Evolutionary conservation across 106 monocot genomes (phyloP).

Genomic region (Dendrobium huoshanense): DNA sequence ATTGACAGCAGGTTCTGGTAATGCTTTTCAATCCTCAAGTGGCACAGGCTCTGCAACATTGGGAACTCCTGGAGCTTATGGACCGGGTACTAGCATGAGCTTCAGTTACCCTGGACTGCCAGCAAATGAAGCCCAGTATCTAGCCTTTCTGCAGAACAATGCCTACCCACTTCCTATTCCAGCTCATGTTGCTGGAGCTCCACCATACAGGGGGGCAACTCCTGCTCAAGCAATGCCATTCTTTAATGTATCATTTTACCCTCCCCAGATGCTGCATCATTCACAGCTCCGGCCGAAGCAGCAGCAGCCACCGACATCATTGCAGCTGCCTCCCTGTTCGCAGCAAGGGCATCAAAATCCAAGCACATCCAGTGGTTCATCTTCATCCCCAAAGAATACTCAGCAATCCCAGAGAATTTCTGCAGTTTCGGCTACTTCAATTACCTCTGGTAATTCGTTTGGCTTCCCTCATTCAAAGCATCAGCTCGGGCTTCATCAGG

Average conservation of each 20-base stretch:
- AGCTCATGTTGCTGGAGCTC: constrained; percentile 42
- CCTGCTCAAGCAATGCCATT: constrained; percentile 62
- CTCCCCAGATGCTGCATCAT: constrained; percentile 72
- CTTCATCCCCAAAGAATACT: constrained; percentile 64
- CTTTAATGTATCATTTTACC: constrained; percentile 67
- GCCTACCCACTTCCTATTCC: constrained; percentile 73
- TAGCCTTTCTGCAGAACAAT: constrained; percentile 79
- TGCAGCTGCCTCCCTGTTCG: constrained; percentile 13
- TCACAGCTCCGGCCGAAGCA: constrained; percentile 35
- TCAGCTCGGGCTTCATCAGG: constrained; percentile 17
- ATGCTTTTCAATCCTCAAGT: constrained; percentile 21
- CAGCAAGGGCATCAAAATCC: constrained; percentile 45
- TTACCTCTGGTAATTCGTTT: constrained; percentile 11
- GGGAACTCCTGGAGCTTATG: constrained; percentile 17
- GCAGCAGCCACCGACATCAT: not conserved
- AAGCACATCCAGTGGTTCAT: constrained; percentile 55
- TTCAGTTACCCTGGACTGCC: constrained; percentile 69
- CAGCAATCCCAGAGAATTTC: constrained; percentile 27
- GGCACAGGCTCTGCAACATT: constrained; percentile 10
- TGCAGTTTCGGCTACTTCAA: constrained; percentile 4
- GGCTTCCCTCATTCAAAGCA: constrained; percentile 19
- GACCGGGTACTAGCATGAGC: constrained; percentile 33
- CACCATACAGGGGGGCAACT: constrained; percentile 41
- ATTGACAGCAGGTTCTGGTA: constrained; percentile 10
- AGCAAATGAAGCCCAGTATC: constrained; percentile 58